Evolutionary conservation across 164 flowering plant genomes (phyloP).

Genomic region (Kingdonia uniflora): DNA sequence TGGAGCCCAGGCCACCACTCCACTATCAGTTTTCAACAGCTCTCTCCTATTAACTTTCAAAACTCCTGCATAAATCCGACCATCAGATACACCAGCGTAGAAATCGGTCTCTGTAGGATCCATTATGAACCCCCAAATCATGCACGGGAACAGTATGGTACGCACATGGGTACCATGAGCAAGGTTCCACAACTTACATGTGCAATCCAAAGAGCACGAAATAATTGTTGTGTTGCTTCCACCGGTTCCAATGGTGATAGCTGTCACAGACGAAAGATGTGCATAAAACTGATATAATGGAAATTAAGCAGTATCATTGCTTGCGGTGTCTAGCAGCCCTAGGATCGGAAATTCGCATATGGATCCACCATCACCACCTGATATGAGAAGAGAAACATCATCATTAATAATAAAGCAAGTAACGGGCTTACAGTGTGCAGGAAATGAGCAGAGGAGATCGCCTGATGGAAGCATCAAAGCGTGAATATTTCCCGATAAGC

Average conservation of each 20-base stretch:
- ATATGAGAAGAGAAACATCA: conserved; percentile 18
- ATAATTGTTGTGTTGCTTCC: conserved; percentile 16
- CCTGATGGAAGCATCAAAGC: conserved; percentile 29
- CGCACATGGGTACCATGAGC: conserved; percentile 16
- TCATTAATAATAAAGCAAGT: conserved; percentile 20
- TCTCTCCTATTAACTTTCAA: conserved; percentile 11
- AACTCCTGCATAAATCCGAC: conserved; percentile 26
- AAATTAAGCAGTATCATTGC: not conserved
- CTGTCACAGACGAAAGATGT: conserved; percentile 26
- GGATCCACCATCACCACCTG: conserved; percentile 20
- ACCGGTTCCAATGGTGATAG: conserved; percentile 15
- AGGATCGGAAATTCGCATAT: conserved; percentile 13
- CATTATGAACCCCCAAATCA: conserved; percentile 19
- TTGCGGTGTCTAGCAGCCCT: conserved; percentile 9
- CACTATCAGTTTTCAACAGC: not conserved
- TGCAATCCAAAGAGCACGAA: conserved; percentile 37
- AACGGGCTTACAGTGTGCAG: conserved; percentile 28
- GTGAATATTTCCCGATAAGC: conserved; percentile 34
- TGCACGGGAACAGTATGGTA: conserved; percentile 24
- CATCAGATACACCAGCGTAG: conserved; percentile 43
- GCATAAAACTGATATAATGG: conserved; percentile 18
- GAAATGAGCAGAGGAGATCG: conserved; percentile 14
- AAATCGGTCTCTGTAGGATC: conserved; percentile 16
- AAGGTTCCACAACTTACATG: conserved; percentile 39
- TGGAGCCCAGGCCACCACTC: conserved; percentile 10